Conservation (phyloP, 2,329 filamentous ascomycete species). For the Ceratocystiopsis minuta region DNA sequence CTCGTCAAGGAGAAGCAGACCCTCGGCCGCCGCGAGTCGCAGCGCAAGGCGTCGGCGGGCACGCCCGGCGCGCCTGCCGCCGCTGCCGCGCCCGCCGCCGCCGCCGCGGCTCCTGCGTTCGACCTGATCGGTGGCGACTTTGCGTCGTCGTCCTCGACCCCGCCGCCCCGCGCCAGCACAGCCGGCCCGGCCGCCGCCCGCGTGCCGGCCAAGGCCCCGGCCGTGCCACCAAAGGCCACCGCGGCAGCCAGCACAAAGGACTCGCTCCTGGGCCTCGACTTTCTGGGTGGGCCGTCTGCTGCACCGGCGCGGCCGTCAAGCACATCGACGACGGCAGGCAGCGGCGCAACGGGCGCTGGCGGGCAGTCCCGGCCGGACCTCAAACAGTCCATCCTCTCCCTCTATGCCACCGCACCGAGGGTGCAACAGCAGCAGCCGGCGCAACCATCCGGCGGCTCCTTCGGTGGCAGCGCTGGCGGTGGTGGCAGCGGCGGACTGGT, state of each 20-base stretch:
- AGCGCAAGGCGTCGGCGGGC: constrained; percentile 41
- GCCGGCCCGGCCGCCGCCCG: constrained; percentile 45
- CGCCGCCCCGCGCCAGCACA: constrained; percentile 54
- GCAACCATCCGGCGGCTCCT: constrained; percentile 17
- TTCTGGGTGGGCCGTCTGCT: constrained; percentile 57
- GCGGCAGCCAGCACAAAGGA: constrained; percentile 48
- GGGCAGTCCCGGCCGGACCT: constrained; percentile 72
- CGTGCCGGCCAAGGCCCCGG: constrained; percentile 41
- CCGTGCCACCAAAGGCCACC: constrained; percentile 48
- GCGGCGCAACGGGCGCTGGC: constrained; percentile 27
- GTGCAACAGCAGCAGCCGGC: constrained; percentile 41
- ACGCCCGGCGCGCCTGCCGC: constrained; percentile 14
- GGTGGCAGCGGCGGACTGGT: constrained; percentile 19
- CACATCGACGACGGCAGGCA: constrained; percentile 42
- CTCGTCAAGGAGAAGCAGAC: constrained; percentile 49
- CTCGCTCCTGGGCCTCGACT: constrained; percentile 81
- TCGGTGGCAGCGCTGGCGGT: constrained; percentile 23
- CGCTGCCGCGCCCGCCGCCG: constrained; percentile 27
- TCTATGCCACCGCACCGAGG: constrained; percentile 74
- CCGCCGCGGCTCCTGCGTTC: constrained; percentile 23
- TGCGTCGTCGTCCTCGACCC: constrained; percentile 9
- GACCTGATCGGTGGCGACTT: constrained; percentile 68
- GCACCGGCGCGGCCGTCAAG: constrained; percentile 68
- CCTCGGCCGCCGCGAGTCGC: constrained; percentile 39
- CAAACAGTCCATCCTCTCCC: constrained; percentile 90